A percentile compares a stretch with the other conserved stretches of the same genome.
Conservation (phyloP, 2,329 filamentous ascomycete species). For the Mariannaea sp. region DNA sequence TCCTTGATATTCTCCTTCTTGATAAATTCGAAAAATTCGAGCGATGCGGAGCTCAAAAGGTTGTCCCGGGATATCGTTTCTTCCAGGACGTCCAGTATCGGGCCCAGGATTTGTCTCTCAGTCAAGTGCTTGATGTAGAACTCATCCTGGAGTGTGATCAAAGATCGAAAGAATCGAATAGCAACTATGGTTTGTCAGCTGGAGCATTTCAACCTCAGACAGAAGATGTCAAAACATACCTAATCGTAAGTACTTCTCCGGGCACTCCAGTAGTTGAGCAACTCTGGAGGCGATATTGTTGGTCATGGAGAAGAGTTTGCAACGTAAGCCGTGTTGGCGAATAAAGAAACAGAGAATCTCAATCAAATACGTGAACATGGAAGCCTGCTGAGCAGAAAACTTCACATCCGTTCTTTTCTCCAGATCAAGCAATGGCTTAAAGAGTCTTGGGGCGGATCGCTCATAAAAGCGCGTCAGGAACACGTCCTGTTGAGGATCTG, state of each 20-base stretch:
- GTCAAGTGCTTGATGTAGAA: constrained; percentile 88
- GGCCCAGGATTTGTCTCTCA: constrained; percentile 79
- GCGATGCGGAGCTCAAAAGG: constrained; percentile 86
- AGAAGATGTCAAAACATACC: constrained; percentile 56
- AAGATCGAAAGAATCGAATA: constrained; percentile 89
- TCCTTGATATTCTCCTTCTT: constrained; percentile 81
- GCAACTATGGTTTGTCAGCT: constrained; percentile 63
- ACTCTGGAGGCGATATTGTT: constrained; percentile 80
- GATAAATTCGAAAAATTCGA: constrained; percentile 93
- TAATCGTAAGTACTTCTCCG: constrained; percentile 90
- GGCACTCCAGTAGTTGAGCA: constrained; percentile 78
- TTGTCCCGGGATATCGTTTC: constrained; percentile 92
- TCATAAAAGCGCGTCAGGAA: constrained; percentile 93
- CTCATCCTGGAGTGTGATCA: constrained; percentile 84
- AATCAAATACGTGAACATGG: constrained; percentile 88
- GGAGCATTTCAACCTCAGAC: constrained; percentile 19
- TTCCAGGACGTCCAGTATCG: constrained; percentile 82
- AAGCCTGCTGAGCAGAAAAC: constrained; percentile 81
- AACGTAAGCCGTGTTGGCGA: constrained; percentile 82
- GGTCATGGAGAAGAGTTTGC: constrained; percentile 84
- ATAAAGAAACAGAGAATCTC: constrained; percentile 95
- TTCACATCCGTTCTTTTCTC: constrained; percentile 70
- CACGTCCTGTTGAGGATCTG: constrained; percentile 77
- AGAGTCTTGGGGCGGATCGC: constrained; percentile 80
- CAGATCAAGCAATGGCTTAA: constrained; percentile 82